Evolutionary conservation across 2,329 filamentous ascomycete genomes (phyloP), one percentile per base, ranked within the genome.

Genomic region (Tolypocladium pustulatum): DNA sequence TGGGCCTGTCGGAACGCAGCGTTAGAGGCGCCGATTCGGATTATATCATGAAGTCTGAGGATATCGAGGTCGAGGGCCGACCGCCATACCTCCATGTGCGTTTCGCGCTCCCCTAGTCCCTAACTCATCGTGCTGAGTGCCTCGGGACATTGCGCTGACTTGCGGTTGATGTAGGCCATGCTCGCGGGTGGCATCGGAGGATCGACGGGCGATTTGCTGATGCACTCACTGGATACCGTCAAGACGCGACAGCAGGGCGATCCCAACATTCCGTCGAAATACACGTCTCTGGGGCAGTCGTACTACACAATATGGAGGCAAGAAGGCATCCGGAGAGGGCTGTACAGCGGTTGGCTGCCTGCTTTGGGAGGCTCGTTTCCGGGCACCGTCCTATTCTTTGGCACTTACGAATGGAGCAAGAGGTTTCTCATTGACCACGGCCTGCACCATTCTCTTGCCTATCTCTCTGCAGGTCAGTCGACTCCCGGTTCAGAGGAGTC

Each of bases 171-270:
- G 62, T 60, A 96, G 91, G 87, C 89, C 71, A 99, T 97, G 92
- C 81, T 99, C 68, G 94, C 94, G 38, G 94, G 94, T 69, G 94
- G 93, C 61, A 79, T 95, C 57, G 94, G 95, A 69, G 94, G 94
- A 57, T 92, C 90, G 20, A 95, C 89, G 58, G 94, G 95, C 60
- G 94, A 99, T 73, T 89, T 99, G 82, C 79, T 99, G 65, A 99
- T 99, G 94, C 94, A 99, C 77, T 97, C 93, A 53, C 83, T 99
- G 69, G 94, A 99, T 73, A 99, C 94, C 0, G 94, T 99, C 67
- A 99, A 99, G 77, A 99, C 94, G 54, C 85, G 94, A 66, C 95
- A 99, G 73, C 94, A 99, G 75, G 94, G 93, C 68, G 94, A 97
- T 69, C 92, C 93, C 52, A 88, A 94, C 71, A 83, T 96, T 61